A percentile compares a stretch with the other conserved stretches of the same genome.
phyloP scores from a whole-genome alignment of 805 yeast species.

The Ogataea henricii region DNA sequence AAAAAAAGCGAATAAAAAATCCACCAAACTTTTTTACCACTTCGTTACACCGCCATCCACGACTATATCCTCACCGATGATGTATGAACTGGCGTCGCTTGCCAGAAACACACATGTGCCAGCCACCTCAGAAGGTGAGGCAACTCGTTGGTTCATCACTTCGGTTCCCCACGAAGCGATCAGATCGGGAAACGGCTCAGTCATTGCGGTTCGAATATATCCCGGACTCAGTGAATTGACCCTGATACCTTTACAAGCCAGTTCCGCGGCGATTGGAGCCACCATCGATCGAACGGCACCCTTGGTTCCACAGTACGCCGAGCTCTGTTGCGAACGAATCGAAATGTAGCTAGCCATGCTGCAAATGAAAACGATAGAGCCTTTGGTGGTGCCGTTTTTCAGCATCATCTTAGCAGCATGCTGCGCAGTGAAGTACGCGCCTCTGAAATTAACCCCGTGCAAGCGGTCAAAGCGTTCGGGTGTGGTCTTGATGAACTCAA shows the following conservation, averaged over 20 bases:
- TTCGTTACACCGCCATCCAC: slow-evolving; percentile 46
- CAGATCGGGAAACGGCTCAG: slow-evolving; percentile 30
- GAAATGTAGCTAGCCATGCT: slow-evolving; percentile 50
- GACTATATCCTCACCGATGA: slow-evolving; percentile 50
- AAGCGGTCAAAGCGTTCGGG: slow-evolving; percentile 17
- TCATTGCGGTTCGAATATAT: slow-evolving; percentile 48
- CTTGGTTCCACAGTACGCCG: slow-evolving; percentile 51
- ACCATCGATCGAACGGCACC: slow-evolving; percentile 51
- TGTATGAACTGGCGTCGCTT: slow-evolving; percentile 51
- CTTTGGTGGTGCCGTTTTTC: slow-evolving; percentile 14
- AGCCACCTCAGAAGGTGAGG: slow-evolving; percentile 47
- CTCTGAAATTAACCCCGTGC: slow-evolving; percentile 43
- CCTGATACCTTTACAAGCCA: slow-evolving; percentile 49
- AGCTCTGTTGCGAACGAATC: slow-evolving; percentile 47
- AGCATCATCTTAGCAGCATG: slow-evolving; percentile 22
- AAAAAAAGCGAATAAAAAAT: not conserved
- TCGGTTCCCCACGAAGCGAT: slow-evolving; percentile 34
- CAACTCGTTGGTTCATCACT: slow-evolving; percentile 51
- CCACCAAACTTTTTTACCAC: slow-evolving; percentile 7
- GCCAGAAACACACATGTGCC: slow-evolving; percentile 58
- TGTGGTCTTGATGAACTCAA: slow-evolving; percentile 45
- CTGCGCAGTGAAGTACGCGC: slow-evolving; percentile 41
- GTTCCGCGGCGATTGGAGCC: slow-evolving; percentile 48
- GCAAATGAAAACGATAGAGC: slow-evolving; percentile 33
- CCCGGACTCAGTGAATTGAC: slow-evolving; percentile 57